phyloP scores from a whole-genome alignment of 495 filamentous ascomycete genomes.

The Hyphodiscus hymeniophilus region DNA sequence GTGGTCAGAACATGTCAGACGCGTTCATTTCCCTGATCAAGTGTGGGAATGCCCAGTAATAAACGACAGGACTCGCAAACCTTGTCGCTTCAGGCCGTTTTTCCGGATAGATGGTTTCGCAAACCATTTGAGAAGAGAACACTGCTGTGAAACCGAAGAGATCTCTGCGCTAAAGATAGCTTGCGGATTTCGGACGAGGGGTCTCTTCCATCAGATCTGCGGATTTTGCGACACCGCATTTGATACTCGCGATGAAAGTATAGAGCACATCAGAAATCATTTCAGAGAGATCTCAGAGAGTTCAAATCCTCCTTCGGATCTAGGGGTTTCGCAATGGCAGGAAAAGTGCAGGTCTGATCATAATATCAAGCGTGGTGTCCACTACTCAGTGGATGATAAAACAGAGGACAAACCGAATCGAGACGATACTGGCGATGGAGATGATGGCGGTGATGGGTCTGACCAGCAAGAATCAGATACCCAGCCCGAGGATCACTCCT shows the following conservation, averaged over 20 bases:
- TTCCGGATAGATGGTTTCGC: not conserved
- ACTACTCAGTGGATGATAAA: constrained; percentile 1
- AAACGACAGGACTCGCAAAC: not conserved
- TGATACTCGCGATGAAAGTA: not conserved
- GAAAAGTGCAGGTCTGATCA: constrained; percentile 4
- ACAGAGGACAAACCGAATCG: not conserved
- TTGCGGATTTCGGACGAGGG: constrained; percentile 1
- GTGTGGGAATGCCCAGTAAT: constrained; percentile 6
- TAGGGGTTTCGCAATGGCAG: constrained; percentile 4
- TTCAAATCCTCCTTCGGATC: not conserved
- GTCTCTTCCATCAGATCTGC: constrained; percentile 6
- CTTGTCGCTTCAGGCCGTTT: not conserved
- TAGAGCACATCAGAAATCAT: constrained; percentile 4
- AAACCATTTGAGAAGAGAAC: constrained; percentile 2
- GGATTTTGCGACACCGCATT: constrained; percentile 1
- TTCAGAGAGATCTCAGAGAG: not conserved
- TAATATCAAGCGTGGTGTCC: constrained; percentile 1
- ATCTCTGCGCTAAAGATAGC: not conserved
- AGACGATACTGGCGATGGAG: not conserved
- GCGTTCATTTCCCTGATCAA: not conserved
- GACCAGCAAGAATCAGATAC: not conserved
- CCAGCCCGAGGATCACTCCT: not conserved
- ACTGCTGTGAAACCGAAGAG: constrained; percentile 1
- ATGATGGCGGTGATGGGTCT: not conserved
- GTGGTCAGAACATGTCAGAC: constrained; percentile 3